These are phyloP conservation scores for Fabrea salina DNA, from an alignment of 169 alveolate species.

Conservation along the genomic window DNA sequence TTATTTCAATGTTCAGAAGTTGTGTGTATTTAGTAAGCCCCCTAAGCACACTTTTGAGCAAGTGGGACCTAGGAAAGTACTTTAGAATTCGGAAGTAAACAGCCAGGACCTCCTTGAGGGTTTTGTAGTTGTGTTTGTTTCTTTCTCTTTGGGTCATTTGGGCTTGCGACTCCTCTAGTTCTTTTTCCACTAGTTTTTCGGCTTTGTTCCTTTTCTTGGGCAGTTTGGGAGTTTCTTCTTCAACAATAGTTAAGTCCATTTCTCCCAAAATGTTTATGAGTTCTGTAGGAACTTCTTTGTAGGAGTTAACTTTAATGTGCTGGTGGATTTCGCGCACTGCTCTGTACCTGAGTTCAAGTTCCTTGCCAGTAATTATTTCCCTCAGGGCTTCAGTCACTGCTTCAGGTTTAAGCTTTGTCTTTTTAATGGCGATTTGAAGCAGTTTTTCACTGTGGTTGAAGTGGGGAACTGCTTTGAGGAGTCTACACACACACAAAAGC, in stretches of 20 bases:
- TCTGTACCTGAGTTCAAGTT: slow-evolving; percentile 21
- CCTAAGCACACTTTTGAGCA: not conserved
- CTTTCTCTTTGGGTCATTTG: not conserved
- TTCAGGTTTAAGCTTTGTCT: not conserved
- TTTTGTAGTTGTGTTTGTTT: not conserved
- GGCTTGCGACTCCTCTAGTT: not conserved
- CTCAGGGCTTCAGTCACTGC: not conserved
- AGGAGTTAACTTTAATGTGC: not conserved
- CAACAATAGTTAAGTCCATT: not conserved
- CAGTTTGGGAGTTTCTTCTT: not conserved
- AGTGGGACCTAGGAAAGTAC: not conserved
- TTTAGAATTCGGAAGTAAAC: slow-evolving; percentile 5
- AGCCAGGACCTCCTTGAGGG: slow-evolving; percentile 9
- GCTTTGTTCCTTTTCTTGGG: not conserved
- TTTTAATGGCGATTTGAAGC: not conserved
- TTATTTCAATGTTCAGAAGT: not conserved
- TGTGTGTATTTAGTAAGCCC: not conserved
- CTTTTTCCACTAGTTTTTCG: not conserved
- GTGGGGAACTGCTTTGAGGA: not conserved
- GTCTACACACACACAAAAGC: not conserved
- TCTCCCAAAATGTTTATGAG: not conserved
- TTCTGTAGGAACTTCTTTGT: not conserved
- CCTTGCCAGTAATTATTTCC: not conserved
- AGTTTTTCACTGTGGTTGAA: slow-evolving; percentile 25
- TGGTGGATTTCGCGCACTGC: slow-evolving; percentile 6